These are phyloP conservation scores for Uronychia binucleata DNA, from an alignment of 73 alveolate genomes.

Conservation along the genomic window DNA sequence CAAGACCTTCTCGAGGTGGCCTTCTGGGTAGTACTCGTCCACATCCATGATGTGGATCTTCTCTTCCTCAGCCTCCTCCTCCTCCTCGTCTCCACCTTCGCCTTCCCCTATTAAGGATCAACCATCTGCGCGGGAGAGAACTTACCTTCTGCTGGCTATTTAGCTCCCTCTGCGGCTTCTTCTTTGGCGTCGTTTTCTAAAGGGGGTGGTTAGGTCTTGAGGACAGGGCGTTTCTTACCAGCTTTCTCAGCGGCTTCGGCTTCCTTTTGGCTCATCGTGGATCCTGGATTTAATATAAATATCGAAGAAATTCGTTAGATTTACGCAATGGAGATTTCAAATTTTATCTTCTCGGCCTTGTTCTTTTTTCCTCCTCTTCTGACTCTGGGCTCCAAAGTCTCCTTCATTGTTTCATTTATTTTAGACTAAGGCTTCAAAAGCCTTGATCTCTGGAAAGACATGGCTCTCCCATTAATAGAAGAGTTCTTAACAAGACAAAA, in stretches of 20 bases:
- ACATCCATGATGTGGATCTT: conserved; percentile 66
- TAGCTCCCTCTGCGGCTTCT: conserved; percentile 4
- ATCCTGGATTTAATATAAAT: not conserved
- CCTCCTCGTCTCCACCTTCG: conserved; percentile 42
- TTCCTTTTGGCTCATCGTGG: not conserved
- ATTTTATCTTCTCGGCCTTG: not conserved
- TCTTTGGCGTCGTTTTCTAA: conserved; percentile 1
- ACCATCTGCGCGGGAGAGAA: not conserved
- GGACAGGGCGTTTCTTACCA: not conserved
- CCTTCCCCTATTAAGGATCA: not conserved
- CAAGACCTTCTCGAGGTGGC: conserved; percentile 77
- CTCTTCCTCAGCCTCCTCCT: conserved; percentile 72
- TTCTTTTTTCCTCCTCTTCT: not conserved
- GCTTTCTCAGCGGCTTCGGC: not conserved
- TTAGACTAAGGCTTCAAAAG: no score
- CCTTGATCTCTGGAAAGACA: no score
- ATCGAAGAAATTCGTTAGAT: not conserved
- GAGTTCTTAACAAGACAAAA: no score
- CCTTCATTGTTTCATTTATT: no score
- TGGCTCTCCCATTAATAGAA: no score
- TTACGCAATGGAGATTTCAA: not conserved
- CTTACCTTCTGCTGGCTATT: conserved; percentile 9
- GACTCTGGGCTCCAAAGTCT: no score
- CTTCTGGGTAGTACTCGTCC: conserved; percentile 85
- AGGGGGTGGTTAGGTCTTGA: not conserved